Evolutionary conservation across 2,329 filamentous ascomycete genomes (phyloP), one percentile per base, ranked within the genome.

Genomic region (Penicillium hordei): DNA sequence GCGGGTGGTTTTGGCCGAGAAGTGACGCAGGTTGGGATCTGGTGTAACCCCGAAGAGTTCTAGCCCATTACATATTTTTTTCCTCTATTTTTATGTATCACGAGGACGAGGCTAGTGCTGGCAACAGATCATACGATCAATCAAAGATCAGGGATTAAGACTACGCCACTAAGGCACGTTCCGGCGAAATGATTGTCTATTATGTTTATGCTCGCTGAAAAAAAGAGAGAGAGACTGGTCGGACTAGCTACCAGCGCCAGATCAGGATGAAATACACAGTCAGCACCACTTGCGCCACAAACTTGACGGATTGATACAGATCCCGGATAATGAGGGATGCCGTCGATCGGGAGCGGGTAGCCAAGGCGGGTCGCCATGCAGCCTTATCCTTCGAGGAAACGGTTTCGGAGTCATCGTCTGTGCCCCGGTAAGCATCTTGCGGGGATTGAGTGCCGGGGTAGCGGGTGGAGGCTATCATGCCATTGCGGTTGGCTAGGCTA

Each of bases 201-300:
- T 56, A 50, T 62, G 17, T 58, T 48, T 45, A 62, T 60, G 52
- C 74, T 57, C 57, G 52, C 56, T 55, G 33, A 55, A 19, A 25
- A 27, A 36, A 17, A 31, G 27, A 27, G 10, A 38, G 33, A 29
- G 17, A 23, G 15, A 34, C 39, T 21, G 19, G 19, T 9, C 49
- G 21, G 52, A 46, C 55, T 33, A 60, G 61, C 57, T 70, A 90
- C 62, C 87, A 87, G 68, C 81, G 81, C 76, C 83, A 85, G 56
- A 87, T 79, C 65, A 93, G 75, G 76, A 86, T 90, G 31, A 79
- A 79, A 80, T 89, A 94, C 71, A 86, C 86, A 15, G 78, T 63
- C 44, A 87, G 72, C 21, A 84, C 85, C 72, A 89, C 82, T 80
- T 83, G 85, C 6, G 79, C 80, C 4, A 92, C 86, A 48, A 83